phyloP scores from a whole-genome alignment of 306 rosid genomes.

The Prunus persica region DNA sequence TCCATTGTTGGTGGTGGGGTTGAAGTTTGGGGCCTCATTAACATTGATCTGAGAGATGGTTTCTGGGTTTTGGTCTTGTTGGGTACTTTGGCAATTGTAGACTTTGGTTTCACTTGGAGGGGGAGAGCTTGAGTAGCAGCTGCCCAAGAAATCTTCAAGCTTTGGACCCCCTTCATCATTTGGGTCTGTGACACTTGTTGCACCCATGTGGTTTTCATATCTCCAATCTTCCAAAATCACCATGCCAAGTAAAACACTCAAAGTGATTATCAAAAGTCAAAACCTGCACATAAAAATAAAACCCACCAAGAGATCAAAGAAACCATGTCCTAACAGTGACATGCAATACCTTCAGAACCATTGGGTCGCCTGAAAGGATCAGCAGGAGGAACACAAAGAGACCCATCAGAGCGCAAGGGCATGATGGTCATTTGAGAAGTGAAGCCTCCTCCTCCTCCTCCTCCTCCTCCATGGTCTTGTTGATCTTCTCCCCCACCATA shows the following conservation, averaged over 20 bases:
- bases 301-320: not conserved
- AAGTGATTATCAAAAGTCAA: not conserved
- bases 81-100: conserved; percentile 32
- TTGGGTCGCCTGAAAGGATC: conserved; percentile 48
- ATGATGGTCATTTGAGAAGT: conserved; percentile 54
- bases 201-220: conserved; percentile 51
- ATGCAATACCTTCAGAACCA: conserved; percentile 60
- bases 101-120: conserved; percentile 38
- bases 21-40: conserved; percentile 44
- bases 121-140: conserved; percentile 73
- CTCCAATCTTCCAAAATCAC: conserved; percentile 62
- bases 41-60: conserved; percentile 49
- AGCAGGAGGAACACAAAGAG: conserved; percentile 69
- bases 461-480: conserved; percentile 25
- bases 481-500: conserved; percentile 48
- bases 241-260: not conserved
- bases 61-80: conserved; percentile 34
- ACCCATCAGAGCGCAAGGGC: conserved; percentile 94
- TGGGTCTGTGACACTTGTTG: conserved; percentile 23
- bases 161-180: conserved; percentile 66
- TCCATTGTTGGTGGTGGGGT: not conserved
- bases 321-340: not conserved
- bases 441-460: not conserved
- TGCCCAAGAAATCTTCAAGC: conserved; percentile 92
- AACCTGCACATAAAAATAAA: conserved; percentile 2